Base-by-base conservation (phyloP, 1,284 basidiomycete species). In the Pyrrhoderma lamaoense region DNA sequence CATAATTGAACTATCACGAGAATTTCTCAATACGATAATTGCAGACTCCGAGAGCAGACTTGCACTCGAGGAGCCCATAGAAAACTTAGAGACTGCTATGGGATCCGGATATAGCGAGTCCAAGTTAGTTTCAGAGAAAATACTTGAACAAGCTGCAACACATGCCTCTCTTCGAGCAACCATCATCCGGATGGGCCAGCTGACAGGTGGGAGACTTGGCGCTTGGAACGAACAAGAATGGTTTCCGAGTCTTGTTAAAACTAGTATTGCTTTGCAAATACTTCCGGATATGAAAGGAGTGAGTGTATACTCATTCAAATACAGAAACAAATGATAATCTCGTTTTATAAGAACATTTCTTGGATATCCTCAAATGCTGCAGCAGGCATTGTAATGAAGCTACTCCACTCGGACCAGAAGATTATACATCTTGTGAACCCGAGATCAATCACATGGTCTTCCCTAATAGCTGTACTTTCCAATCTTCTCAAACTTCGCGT, bases 61-160 rank as follows among this genome's bases (percentile, higher is more conserved):
- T 22, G 21, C 22, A 18, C 38, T 25, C 5, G 51, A 52, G 21
- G 38, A 52, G 23, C 25, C 8, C 14, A 16, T 52, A n/a, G 51
- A 40, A 7, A 14, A 27, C 8, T 45, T 56, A 2, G 16, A 35
- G 5, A n/a, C 46, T 13, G 45, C 57, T 11, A 31, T 56, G 14
- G 51, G 54, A 0, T 23, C 45, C 9, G 80, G 80, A 0, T 82
- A 82, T 61, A 76, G 77, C 8, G 79, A 82, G 65, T 73, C 70
- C 55, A 82, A 82, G 65, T 82, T 79, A 78, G 79, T 81, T 0
- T 72, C 53, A 7, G 57, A 57, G 42, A 21, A 38, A 11, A 49
- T 58, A 16, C 46, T 58, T 14, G 47, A 54, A 16, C 45, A 35
- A 8, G 64, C 64, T 2, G 53, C 60, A 2, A 37, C 49, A 19